Conservation (phyloP, 805 yeast genomes). For the Spathaspora boniae region DNA sequence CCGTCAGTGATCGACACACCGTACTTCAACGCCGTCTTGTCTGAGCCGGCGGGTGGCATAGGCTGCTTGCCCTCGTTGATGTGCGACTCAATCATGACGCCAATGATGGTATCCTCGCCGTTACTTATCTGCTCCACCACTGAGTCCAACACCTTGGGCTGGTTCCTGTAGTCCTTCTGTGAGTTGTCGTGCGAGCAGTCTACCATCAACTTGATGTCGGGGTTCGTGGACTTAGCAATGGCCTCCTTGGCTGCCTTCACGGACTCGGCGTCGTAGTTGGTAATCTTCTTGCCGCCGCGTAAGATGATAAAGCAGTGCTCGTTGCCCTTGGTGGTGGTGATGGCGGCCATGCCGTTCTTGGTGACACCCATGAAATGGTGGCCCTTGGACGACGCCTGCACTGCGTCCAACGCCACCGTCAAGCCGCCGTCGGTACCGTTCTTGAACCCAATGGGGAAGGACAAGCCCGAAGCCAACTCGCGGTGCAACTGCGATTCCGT, state of each 20-base stretch:
- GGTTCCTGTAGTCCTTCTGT: conserved; percentile 88
- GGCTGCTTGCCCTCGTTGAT: conserved; percentile 89
- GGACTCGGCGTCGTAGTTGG: conserved; percentile 84
- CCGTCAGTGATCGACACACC: conserved; percentile 98
- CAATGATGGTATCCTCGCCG: conserved; percentile 81
- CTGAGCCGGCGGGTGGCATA: conserved; percentile 55
- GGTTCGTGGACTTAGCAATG: conserved; percentile 47
- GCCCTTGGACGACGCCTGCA: conserved; percentile 83
- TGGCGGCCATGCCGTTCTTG: conserved; percentile 95
- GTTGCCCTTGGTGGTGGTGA: conserved; percentile 94
- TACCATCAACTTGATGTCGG: conserved; percentile 69
- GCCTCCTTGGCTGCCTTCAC: conserved; percentile 70
- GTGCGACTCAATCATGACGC: conserved; percentile 94
- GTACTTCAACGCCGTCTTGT: conserved; percentile 65
- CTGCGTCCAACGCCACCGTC: conserved; percentile 91
- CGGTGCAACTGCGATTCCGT: conserved; percentile 98
- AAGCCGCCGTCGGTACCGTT: conserved; percentile 97
- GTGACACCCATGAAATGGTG: conserved; percentile 98
- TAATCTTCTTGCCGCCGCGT: conserved; percentile 93
- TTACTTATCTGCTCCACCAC: conserved; percentile 78
- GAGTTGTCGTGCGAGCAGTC: conserved; percentile 99
- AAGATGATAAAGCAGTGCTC: conserved; percentile 89
- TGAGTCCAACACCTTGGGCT: conserved; percentile 82
- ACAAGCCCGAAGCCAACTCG: conserved; percentile 93
- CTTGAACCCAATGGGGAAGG: conserved; percentile 99